phyloP scores from a whole-genome alignment of 1,284 basidiomycete genomes.

The Rhizopogon parksii region DNA sequence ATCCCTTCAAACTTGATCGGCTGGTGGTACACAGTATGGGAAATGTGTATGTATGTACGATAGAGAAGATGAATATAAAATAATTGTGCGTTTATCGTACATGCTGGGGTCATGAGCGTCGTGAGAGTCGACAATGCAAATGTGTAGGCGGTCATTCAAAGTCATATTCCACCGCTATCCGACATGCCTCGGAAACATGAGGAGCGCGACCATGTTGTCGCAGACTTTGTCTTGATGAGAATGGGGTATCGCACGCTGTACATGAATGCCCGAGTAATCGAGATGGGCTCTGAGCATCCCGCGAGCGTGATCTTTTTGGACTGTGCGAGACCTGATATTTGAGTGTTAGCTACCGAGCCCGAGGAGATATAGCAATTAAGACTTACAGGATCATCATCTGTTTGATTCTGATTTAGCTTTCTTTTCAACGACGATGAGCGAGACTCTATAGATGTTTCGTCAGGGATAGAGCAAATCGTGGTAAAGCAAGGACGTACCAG shows the following conservation, averaged over 20 bases:
- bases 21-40: slow-evolving; percentile 17
- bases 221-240: slow-evolving; percentile 49
- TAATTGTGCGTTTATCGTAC: slow-evolving; percentile 29
- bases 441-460: slow-evolving; percentile 8
- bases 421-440: slow-evolving; percentile 22
- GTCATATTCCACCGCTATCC: slow-evolving; percentile 62
- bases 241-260: slow-evolving; percentile 64
- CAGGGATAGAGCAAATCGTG: slow-evolving; percentile 7
- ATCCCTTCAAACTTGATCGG: slow-evolving; percentile 11
- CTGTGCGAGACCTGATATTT: slow-evolving; percentile 39
- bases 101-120: slow-evolving; percentile 22
- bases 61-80: slow-evolving; percentile 14
- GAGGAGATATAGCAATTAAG: background rate
- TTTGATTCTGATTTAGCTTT: slow-evolving; percentile 20
- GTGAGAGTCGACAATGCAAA: slow-evolving; percentile 2
- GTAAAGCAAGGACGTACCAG: slow-evolving; percentile 27
- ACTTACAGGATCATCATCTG: slow-evolving; percentile 42
- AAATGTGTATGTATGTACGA: slow-evolving; percentile 25
- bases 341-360: slow-evolving; percentile 7
- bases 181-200: slow-evolving; percentile 57
- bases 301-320: slow-evolving; percentile 48
- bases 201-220: slow-evolving; percentile 49
- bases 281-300: slow-evolving; percentile 27
- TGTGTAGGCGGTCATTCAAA: slow-evolving; percentile 41
- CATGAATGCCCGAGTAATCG: slow-evolving; percentile 39